Percentiles rank a stretch among this genome's conserved stretches.
phyloP scores from a whole-genome alignment of 495 filamentous ascomycete genomes.

The Rhypophila decipiens region DNA sequence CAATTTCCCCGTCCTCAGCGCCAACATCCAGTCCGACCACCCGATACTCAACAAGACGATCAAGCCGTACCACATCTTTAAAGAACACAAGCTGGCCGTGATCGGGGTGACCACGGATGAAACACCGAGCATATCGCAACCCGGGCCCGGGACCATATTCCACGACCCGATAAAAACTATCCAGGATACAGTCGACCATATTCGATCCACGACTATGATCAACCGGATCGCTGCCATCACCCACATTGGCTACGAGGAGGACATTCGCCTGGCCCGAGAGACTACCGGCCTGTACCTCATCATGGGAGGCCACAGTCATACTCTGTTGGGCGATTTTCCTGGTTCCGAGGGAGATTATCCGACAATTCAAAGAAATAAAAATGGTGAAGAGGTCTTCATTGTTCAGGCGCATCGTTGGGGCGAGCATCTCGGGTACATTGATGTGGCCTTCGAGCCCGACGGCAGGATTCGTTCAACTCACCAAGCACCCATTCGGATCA shows the following conservation, averaged over 20 bases:
- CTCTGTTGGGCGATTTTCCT: conserved; percentile 45
- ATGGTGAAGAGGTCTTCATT: conserved; percentile 56
- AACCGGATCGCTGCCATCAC: conserved; percentile 51
- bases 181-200: conserved; percentile 47
- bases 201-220: conserved; percentile 42
- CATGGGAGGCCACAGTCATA: conserved; percentile 55
- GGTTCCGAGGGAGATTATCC: conserved; percentile 49
- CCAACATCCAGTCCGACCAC: conserved; percentile 48
- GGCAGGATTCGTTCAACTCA: conserved; percentile 50
- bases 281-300: conserved; percentile 50
- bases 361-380: conserved; percentile 47
- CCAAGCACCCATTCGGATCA: conserved; percentile 51
- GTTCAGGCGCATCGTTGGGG: conserved; percentile 56
- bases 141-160: conserved; percentile 46
- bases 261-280: conserved; percentile 44
- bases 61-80: conserved; percentile 52
- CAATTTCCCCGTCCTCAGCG: conserved; percentile 51
- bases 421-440: conserved; percentile 54
- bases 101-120: conserved; percentile 53
- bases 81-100: conserved; percentile 47
- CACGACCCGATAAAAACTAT: conserved; percentile 41
- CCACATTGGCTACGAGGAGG: conserved; percentile 53
- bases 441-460: conserved; percentile 45
- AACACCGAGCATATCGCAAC: conserved; percentile 44
- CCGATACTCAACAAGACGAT: conserved; percentile 45